Percentiles rank a stretch among this genome's conserved stretches.
Conservation (phyloP, 2,329 filamentous ascomycete species). For the Diaporthe destruens region DNA sequence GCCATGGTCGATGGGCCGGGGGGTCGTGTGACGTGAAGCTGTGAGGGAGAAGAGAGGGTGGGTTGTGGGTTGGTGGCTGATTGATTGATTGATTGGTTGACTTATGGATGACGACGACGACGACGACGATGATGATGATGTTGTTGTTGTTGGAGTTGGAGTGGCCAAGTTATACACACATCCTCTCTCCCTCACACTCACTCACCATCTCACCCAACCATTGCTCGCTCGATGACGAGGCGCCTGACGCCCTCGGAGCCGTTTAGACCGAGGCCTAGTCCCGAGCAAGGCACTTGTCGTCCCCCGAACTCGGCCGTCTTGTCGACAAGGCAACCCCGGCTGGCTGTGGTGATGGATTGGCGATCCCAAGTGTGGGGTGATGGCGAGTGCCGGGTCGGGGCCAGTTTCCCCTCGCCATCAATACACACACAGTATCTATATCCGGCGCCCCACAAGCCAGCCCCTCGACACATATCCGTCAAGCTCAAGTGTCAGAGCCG, state of each 20-base stretch:
- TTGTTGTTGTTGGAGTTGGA: not conserved
- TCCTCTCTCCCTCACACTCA: too few relatives aligned
- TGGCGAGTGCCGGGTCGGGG: constrained; percentile 18
- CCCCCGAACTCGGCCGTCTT: constrained; percentile 15
- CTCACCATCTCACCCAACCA: not conserved
- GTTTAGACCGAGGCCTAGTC: constrained; percentile 13
- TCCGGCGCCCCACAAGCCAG: constrained; percentile 8
- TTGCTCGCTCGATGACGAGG: constrained; percentile 3
- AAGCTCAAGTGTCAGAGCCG: not conserved
- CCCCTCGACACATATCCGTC: not conserved
- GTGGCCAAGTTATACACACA: not conserved
- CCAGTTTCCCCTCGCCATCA: constrained; percentile 4
- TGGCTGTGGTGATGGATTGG: constrained; percentile 7
- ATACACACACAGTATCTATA: too few relatives aligned
- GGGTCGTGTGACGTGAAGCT: not conserved
- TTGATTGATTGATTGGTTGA: not conserved
- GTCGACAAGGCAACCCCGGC: constrained; percentile 22
- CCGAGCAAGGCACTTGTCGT: not conserved
- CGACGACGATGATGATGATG: too few relatives aligned
- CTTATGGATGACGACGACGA: too few relatives aligned
- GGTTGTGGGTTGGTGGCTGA: not conserved
- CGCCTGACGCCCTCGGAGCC: constrained; percentile 7
- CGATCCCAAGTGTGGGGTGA: not conserved
- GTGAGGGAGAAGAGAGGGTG: not conserved
- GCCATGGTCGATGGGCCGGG: too few relatives aligned